Conservation (phyloP, 108 stramenopile species). For the Aurantiochytrium sp. region DNA sequence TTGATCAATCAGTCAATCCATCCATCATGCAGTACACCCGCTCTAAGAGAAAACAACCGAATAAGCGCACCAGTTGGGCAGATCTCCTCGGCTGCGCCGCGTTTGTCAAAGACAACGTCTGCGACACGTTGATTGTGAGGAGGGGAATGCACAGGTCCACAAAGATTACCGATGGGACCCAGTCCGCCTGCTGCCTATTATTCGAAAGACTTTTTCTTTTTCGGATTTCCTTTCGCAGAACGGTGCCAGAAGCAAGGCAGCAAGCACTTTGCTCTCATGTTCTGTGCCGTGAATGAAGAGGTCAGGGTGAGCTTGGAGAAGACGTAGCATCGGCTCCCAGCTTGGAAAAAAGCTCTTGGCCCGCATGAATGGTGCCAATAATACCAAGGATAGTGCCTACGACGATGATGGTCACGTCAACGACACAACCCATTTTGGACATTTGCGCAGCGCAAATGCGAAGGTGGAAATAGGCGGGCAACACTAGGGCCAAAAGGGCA, state of each 20-base stretch:
- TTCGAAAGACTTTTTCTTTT: not conserved
- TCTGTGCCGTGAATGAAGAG: no score
- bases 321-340: not conserved
- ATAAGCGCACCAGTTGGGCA: no score
- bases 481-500: not conserved
- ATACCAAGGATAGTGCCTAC: not conserved
- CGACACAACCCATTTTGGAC: not conserved
- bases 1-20: no score
- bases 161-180: no score
- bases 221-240: not conserved
- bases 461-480: slow-evolving; percentile 3
- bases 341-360: not conserved
- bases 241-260: not conserved
- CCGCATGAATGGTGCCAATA: not conserved
- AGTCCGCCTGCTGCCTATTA: not conserved
- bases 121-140: no score
- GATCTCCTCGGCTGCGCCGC: no score
- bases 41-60: no score
- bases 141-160: no score
- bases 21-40: no score
- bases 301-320: no score
- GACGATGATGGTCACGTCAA: not conserved
- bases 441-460: not conserved
- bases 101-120: no score
- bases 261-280: no score